Conservation (phyloP, 129 eudicot species). For the Escallonia herrerae region DNA sequence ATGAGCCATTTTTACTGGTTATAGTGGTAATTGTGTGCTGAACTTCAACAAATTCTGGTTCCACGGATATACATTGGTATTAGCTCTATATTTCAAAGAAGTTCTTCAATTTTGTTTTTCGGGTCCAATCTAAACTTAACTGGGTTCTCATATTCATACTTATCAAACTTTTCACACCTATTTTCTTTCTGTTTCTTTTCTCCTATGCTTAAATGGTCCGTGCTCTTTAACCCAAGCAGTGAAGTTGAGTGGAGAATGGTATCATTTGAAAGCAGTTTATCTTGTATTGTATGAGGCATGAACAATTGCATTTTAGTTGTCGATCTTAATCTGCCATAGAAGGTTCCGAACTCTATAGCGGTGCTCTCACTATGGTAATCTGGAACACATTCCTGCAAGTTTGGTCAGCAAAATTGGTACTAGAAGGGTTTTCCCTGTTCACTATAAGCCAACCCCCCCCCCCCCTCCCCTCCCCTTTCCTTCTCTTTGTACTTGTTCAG, state of each 20-base stretch:
- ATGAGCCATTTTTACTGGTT: constrained; percentile 96
- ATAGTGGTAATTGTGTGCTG: constrained; percentile 99
- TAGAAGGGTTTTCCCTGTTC: too few relatives aligned
- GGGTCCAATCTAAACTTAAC: constrained; percentile 25
- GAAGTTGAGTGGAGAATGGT: neutral
- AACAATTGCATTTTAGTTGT: too few relatives aligned
- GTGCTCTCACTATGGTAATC: too few relatives aligned
- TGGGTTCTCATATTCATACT: constrained; percentile 2
- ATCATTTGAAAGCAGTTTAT: too few relatives aligned
- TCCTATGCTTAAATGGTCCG: neutral
- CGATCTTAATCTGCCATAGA: too few relatives aligned
- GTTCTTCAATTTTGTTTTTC: constrained; percentile 19
- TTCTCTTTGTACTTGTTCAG: too few relatives aligned
- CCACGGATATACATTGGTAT: constrained; percentile 89
- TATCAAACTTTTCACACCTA: neutral
- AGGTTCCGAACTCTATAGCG: too few relatives aligned
- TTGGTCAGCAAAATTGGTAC: too few relatives aligned
- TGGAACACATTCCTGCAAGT: too few relatives aligned
- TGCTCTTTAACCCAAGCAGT: neutral
- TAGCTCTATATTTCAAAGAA: constrained; percentile 84
- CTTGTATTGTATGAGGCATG: too few relatives aligned
- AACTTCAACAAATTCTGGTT: constrained; percentile 98
- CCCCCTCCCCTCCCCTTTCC: too few relatives aligned
- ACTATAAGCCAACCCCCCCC: too few relatives aligned
- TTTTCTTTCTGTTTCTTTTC: neutral